phyloP scores from a whole-genome alignment of 2,329 filamentous ascomycete genomes.

The Pestalotiopsis fici region DNA sequence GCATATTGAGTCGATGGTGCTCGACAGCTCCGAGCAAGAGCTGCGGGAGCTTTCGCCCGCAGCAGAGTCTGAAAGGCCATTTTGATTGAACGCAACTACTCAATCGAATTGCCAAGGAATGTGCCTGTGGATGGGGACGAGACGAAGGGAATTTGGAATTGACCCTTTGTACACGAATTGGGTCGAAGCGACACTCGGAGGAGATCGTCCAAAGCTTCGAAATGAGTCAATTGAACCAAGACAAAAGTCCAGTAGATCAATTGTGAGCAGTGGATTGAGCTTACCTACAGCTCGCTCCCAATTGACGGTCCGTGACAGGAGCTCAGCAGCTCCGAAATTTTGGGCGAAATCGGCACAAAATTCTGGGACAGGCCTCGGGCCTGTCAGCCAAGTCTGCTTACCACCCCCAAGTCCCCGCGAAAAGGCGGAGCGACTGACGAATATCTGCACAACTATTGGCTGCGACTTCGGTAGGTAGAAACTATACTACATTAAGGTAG shows the following conservation, averaged over 20 bases:
- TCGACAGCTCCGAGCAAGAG: constrained; percentile 25
- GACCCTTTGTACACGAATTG: background rate
- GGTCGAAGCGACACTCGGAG: background rate
- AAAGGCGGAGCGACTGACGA: constrained; percentile 6
- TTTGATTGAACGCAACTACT: constrained; percentile 7
- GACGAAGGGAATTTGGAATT: constrained; percentile 1
- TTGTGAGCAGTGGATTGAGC: background rate
- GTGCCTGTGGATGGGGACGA: background rate
- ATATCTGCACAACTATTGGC: constrained; percentile 1
- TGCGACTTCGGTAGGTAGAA: constrained; percentile 5
- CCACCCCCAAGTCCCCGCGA: constrained; percentile 9
- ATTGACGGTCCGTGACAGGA: background rate
- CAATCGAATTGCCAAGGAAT: background rate
- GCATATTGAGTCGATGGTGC: constrained; percentile 25
- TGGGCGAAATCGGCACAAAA: constrained; percentile 10
- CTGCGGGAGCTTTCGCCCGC: constrained; percentile 27
- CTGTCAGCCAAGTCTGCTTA: background rate
- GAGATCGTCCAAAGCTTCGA: background rate
- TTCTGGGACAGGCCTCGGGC: background rate
- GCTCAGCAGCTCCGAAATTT: constrained; percentile 1
- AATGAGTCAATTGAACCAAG: background rate
- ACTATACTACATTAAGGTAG: background rate
- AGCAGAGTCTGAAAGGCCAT: constrained; percentile 32
- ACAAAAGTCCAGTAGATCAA: background rate
- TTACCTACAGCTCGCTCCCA: background rate